A percentile compares a stretch with the other conserved stretches of the same genome.
These are phyloP conservation scores for Wickerhamomyces alni DNA, from an alignment of 805 yeast genomes.

Conservation along the genomic window DNA sequence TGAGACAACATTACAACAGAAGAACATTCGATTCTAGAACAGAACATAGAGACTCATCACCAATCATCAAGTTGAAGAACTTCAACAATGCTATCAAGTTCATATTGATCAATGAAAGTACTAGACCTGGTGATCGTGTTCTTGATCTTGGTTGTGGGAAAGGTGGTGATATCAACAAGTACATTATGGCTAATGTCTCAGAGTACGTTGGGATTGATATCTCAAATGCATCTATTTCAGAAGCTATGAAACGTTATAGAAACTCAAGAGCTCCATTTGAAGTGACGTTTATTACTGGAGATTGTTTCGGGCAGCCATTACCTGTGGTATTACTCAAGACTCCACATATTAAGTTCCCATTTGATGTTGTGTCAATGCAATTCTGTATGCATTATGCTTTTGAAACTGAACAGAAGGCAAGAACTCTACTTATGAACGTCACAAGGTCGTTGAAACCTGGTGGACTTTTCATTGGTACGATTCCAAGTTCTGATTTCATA, in stretches of 20 bases:
- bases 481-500: slow-evolving; percentile 86
- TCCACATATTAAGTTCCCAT: slow-evolving; percentile 66
- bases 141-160: slow-evolving; percentile 95
- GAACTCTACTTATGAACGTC: slow-evolving; percentile 67
- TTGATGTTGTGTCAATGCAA: slow-evolving; percentile 85
- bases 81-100: slow-evolving; percentile 92
- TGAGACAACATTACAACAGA: slow-evolving; percentile 80
- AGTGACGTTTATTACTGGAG: slow-evolving; percentile 86
- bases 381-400: slow-evolving; percentile 95
- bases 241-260: slow-evolving; percentile 72
- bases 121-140: slow-evolving; percentile 48
- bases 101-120: slow-evolving; percentile 69
- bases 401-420: slow-evolving; percentile 74
- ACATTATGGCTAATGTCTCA: slow-evolving; percentile 65
- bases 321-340: slow-evolving; percentile 65
- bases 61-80: slow-evolving; percentile 78
- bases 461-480: slow-evolving; percentile 88
- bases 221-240: slow-evolving; percentile 80
- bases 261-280: slow-evolving; percentile 57
- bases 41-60: slow-evolving; percentile 64
- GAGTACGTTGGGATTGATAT: slow-evolving; percentile 90
- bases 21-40: slow-evolving; percentile 64
- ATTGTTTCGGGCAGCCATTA: slow-evolving; percentile 70
- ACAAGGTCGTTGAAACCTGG: slow-evolving; percentile 71
- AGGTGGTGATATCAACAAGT: slow-evolving; percentile 94